Percentiles rank a stretch among this genome's conserved stretches.
Conservation (phyloP, 768 basidiomycete genomes). For the Tephrocybe sp. region DNA sequence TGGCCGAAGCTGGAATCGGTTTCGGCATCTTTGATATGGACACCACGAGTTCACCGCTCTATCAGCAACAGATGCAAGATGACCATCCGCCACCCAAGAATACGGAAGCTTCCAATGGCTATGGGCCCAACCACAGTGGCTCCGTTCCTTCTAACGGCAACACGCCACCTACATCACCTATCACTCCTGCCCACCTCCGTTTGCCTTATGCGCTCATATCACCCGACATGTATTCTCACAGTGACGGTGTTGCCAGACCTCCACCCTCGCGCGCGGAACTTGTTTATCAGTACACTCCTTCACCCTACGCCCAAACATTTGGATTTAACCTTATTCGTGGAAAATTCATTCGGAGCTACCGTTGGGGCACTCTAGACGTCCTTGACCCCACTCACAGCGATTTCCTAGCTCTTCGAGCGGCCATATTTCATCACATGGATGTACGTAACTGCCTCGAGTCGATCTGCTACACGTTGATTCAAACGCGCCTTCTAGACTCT, state of each 20-base stretch:
- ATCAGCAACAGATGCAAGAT: conserved; percentile 45
- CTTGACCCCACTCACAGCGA: conserved; percentile 80
- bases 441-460: conserved; percentile 42
- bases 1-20: conserved; percentile 83
- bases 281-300: conserved; percentile 71
- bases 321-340: conserved; percentile 52
- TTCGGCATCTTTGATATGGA: conserved; percentile 89
- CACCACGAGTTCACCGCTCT: conserved; percentile 32
- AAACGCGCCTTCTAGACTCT: conserved; percentile 54
- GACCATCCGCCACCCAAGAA: conserved; percentile 46
- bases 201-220: conserved; percentile 86
- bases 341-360: conserved; percentile 70
- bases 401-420: conserved; percentile 72
- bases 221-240: conserved; percentile 82
- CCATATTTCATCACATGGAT: conserved; percentile 88
- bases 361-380: conserved; percentile 85
- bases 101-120: conserved; percentile 55
- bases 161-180: conserved; percentile 68
- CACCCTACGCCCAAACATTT: conserved; percentile 36
- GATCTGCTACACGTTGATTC: conserved; percentile 15
- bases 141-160: conserved; percentile 46
- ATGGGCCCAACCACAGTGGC: conserved; percentile 50
- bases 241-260: conserved; percentile 68
- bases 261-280: conserved; percentile 68
- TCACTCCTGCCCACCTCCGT: conserved; percentile 56